Evolutionary conservation across 2,329 filamentous ascomycete genomes (phyloP).

Genomic region (Ophiocordyceps robertsii): DNA sequence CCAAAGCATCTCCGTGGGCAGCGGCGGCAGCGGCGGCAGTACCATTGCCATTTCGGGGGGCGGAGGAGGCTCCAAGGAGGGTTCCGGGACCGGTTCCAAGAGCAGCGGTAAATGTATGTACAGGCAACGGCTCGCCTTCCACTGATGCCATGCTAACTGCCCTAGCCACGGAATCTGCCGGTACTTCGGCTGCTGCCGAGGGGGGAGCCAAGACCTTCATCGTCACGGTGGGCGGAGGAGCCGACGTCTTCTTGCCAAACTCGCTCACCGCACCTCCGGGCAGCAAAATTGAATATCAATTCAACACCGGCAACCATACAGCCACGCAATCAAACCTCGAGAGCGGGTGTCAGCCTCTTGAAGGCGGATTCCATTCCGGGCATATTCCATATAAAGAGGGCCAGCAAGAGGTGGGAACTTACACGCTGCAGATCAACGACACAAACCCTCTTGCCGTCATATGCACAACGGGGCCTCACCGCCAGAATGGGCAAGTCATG

Average conservation of each 20-base stretch:
- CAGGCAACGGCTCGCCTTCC: no score
- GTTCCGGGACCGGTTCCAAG: no score
- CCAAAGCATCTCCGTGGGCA: no score
- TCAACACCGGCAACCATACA: slow-evolving; percentile 28
- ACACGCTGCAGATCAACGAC: slow-evolving; percentile 30
- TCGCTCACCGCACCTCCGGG: slow-evolving; percentile 17
- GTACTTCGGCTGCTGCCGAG: no score
- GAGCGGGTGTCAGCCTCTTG: no score
- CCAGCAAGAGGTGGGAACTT: slow-evolving; percentile 26
- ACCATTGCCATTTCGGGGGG: no score
- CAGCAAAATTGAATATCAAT: slow-evolving; percentile 28
- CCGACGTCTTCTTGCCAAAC: slow-evolving; percentile 20
- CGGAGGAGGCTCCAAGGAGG: no score
- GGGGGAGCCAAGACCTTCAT: neutral
- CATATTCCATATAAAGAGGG: slow-evolving; percentile 24
- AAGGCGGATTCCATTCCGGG: slow-evolving; percentile 19
- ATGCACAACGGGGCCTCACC: slow-evolving; percentile 36
- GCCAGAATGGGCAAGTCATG: slow-evolving; percentile 35
- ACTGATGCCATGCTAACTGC: no score
- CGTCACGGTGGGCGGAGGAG: neutral
- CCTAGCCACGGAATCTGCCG: no score
- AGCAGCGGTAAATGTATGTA: no score
- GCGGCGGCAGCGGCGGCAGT: no score
- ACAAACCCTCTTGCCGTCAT: slow-evolving; percentile 32
- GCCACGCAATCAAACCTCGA: slow-evolving; percentile 19